Evolutionary conservation across 2,329 filamentous ascomycete species (phyloP), one percentile per base, ranked within the genome.

Genomic region (Setomelanomma holmii): DNA sequence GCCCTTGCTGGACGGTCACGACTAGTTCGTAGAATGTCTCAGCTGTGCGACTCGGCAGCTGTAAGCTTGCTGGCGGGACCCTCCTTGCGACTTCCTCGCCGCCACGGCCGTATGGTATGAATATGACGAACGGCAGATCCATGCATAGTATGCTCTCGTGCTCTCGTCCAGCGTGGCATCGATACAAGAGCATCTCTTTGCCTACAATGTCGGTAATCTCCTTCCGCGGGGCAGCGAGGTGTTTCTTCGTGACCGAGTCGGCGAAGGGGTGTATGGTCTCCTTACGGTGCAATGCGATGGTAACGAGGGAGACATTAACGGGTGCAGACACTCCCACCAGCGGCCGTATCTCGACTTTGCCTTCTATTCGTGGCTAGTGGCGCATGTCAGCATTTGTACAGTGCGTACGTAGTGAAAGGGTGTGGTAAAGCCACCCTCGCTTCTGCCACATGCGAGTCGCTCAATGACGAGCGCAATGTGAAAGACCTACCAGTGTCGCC

Each of bases 21-120:
- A 98, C 91, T 56, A 99, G 84, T 78, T 99, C 95, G 79, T 98
- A 99, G 74, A 84, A 96, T 40, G 95, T 99, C 79, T 99, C 95
- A 54, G 92, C 93, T n/a, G 91, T 96, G 67, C 95, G 86, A 77
- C 90, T 95, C 20, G 92, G 89, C 49, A 99, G 82, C 74, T 96
- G 91, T 66, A 99, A 77, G 61, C 91, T 96, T 27, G 95, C 93
- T 2, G 95, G 93, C 1, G 95, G 95, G 68, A 98, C 93, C 63
- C 93, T 86, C 63, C 92, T 83, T 63, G 93, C 95, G 21, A 89
- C 88, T 76, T 98, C 95, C 74, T 96, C 90, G 49, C 93, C 92
- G 42, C 91, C 91, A 63, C 92, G 86, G 34, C 93, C 93, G 71
- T 93, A 98, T 2, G 95, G 95, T 72, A 99, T 97, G 76, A 98